A percentile compares a stretch with the other conserved stretches of the same genome.
phyloP scores from a whole-genome alignment of 1,284 basidiomycete genomes.

The Singerocomus inundabilis region DNA sequence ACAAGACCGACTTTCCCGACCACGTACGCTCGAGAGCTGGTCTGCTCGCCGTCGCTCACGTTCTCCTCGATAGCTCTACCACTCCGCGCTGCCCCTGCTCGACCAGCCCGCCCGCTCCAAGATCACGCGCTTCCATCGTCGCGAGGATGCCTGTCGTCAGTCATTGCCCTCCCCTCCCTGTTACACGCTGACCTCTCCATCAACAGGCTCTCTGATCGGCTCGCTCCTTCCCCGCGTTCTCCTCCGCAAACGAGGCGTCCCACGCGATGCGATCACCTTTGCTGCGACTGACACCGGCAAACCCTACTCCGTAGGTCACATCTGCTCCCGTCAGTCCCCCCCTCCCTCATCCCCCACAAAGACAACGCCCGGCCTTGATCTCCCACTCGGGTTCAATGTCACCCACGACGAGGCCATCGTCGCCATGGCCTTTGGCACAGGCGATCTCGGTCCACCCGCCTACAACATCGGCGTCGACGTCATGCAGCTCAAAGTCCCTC shows the following conservation, averaged over 20 bases:
- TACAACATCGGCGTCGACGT: conserved; percentile 72
- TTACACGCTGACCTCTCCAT: background rate
- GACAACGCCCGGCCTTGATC: conserved; percentile 44
- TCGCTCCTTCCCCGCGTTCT: conserved; percentile 63
- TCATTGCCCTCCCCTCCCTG: background rate
- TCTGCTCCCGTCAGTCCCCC: background rate
- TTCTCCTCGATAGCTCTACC: conserved; percentile 47
- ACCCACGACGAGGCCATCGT: conserved; percentile 75
- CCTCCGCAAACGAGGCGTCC: conserved; percentile 54
- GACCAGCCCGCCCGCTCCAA: conserved; percentile 53
- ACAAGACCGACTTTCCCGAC: conserved; percentile 48
- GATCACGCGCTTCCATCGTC: conserved; percentile 63
- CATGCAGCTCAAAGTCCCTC: conserved; percentile 69
- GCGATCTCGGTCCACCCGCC: conserved; percentile 53
- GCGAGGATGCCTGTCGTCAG: conserved; percentile 70
- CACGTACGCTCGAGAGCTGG: conserved; percentile 39
- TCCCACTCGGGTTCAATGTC: conserved; percentile 71
- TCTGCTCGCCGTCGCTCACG: background rate
- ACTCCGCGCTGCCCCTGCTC: conserved; percentile 51
- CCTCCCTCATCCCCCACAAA: conserved; percentile 24
- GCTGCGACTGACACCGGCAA: conserved; percentile 61
- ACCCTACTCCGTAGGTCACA: conserved; percentile 64
- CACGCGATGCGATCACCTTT: conserved; percentile 48
- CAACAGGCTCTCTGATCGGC: conserved; percentile 70
- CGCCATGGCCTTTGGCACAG: conserved; percentile 62